Base-by-base conservation (phyloP, 176 grass and related monocot species). In the Tillandsia fasciculata region DNA sequence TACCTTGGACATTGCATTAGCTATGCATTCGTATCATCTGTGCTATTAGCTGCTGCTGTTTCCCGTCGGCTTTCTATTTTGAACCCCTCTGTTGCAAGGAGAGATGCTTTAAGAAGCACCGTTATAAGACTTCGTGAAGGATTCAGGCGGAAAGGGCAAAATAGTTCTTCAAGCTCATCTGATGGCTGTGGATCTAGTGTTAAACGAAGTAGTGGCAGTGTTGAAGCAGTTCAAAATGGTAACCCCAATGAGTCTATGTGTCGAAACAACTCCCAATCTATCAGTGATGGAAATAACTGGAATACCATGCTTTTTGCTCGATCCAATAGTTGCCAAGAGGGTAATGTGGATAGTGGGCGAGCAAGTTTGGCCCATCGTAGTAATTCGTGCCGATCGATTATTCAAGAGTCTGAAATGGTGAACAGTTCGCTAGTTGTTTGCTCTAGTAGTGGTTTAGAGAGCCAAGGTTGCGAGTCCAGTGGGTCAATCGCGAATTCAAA, bases 1-100 rank as follows among this genome's bases (percentile, higher is more conserved):
- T 99, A 99, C 73, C 84, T 99, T 72, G 94, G 94, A 66, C 94
- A 99, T 81, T 99, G 94, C 75, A 90, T 99, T 70, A 99, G 94
- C 74, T 99, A 99, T 81, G 86, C 90, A 71, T 99, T 99, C 79
- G 94, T 99, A 70, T 87, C 94, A 71, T 93, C 94, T 72, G 87
- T 99, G 72, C 82, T 99, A 65, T 88, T 90, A 72, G 90, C 89
- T 72, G 89, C 90, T 77, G 87, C 84, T 72, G 86, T 90, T 64
- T 99, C 94, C 73, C 82, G 84, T 65, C 83, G 89, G 53, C 68
- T 99, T 63, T 93, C 90, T 78, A 79, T 93, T 72, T 93, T 90
- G 49, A 90, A 89, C 24, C 94, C 94, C 64, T 88, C 90, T 53
- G 84, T 85, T 69, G 94, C 90, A 66, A 84, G 94, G 59, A 82